Base-by-base conservation (phyloP, 129 eudicot genomes). In the Ambrosia trifida region DNA sequence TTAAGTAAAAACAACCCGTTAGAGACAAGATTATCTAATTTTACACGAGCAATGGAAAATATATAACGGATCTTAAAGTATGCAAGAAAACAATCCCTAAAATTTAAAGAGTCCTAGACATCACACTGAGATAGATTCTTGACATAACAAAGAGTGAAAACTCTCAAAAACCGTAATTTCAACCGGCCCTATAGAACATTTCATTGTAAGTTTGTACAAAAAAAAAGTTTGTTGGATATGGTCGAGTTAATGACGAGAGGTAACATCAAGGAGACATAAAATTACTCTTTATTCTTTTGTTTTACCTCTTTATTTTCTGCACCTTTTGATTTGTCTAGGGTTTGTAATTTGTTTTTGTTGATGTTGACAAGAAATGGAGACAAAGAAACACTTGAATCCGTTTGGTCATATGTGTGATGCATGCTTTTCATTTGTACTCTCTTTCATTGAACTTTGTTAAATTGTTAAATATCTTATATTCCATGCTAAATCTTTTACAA, bases 351-450 rank as follows among this genome's bases (percentile, higher is more conserved):
- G 33, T 61, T 62, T 77, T 77, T 70, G 33, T 61, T 62, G 81
- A 77, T 38, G 81, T 70, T 69, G 81, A 76, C 76, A 68, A 35
- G 19, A 58, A 46, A 76, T 68, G 70, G 76, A 70, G 81, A 77
- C 81, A 77, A 61, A 69, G 66, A 14, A 62, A 77, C 81, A 77
- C 59, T 69, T 30, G 28, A 64, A 74, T 63, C 71, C 41, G 43
- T 51, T 52, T 53, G 79, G 79, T 66, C 72, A 60, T 69, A 69
- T 53, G 3, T 59, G 65, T 31, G 65, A 32, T 32, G 43, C 76
- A 32, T 32, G 43, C 76, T 69, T 77, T 69, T 61, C 75, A 41
- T 66, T 66, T 75, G 72, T 65, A 74, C 81, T 10, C 19, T 66
- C n/a, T 14, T 53, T 12, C 28, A n/a, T 24, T 62, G 11, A 66